phyloP scores from a whole-genome alignment of 2,329 filamentous ascomycete genomes.

The Colletotrichum chrysophilum region DNA sequence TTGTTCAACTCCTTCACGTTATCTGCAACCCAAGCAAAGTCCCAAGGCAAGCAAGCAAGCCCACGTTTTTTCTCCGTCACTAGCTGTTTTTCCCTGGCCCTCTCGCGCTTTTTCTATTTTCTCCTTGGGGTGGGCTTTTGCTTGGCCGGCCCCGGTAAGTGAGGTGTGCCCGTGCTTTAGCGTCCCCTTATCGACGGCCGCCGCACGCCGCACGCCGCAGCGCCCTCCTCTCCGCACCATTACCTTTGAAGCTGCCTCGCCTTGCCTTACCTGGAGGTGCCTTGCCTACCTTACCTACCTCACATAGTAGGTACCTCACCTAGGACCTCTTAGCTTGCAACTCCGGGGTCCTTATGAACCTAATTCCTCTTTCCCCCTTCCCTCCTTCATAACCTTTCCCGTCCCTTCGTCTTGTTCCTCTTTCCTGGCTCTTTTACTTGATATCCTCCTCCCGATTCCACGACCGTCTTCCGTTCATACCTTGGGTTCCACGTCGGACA shows the following conservation, averaged over 20 bases:
- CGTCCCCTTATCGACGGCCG: neutral
- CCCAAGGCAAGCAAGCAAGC: neutral
- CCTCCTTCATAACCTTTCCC: neutral
- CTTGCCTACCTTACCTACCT: neutral
- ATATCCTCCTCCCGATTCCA: neutral
- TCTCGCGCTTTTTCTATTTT: neutral
- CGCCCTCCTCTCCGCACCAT: neutral
- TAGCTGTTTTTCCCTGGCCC: neutral
- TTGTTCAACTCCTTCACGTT: neutral
- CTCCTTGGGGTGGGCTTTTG: neutral
- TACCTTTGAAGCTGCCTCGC: neutral
- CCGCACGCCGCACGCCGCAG: neutral
- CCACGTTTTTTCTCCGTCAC: neutral
- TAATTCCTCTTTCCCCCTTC: constrained; percentile 15
- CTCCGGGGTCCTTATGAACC: constrained; percentile 20
- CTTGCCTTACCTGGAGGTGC: neutral
- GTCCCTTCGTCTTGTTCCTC: neutral
- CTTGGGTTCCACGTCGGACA: neutral
- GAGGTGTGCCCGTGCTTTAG: constrained; percentile 7
- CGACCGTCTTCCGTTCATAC: neutral
- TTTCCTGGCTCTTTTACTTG: neutral
- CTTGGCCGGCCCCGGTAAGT: neutral
- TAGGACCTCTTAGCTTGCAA: neutral
- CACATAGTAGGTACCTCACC: neutral
- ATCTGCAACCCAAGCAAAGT: constrained; percentile 14